Base-by-base conservation (phyloP, 768 basidiomycete species). In the Dioszegia hungarica region DNA sequence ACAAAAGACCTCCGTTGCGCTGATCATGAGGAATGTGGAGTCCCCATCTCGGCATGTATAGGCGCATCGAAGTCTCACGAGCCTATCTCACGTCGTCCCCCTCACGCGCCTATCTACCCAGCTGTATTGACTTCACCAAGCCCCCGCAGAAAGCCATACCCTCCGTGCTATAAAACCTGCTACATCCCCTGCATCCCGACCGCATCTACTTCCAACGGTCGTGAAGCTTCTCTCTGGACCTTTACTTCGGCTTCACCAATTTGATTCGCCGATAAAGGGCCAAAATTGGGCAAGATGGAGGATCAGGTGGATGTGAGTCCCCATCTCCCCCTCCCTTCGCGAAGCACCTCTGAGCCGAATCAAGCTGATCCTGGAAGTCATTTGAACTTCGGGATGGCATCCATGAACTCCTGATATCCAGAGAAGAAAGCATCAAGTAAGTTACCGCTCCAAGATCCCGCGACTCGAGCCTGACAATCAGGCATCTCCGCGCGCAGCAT, bases 401-500 rank as follows among this genome's bases (percentile, higher is more conserved):
- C 5, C 46, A 60, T 41, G 66, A 68, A 28, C 45, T 64, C 3
- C 34, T 66, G 10, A 36, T 39, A 22, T 5, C 25, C 11, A 47
- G 54, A 28, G 45, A 63, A 49, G 40, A 54, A 25, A 40, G 33
- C 8, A 50, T 67, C 4, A 57, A 60, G 68, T 70, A 31, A 44
- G 66, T 24, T n/a, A n/a, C 29, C 5, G 12, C 20, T 9, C 5
- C 33, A n/a, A n/a, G n/a, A 11, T 53, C 3, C 47, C 28, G 17
- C 3, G 25, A 20, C 28, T 45, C 19, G 14, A 17, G 33, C 12
- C 36, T 29, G 20, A 15, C 19, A 22, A n/a, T 29, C 14, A 39
- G 63, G n/a, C 51, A 61, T 22, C 48, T 62, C 12, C 37, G 33
- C 39, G 54, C 66, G 12, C 51, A 56, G 44, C 70, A 72, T 58